Conservation (phyloP, 805 yeast species). For the Wickerhamomyces kurtzmanii region DNA sequence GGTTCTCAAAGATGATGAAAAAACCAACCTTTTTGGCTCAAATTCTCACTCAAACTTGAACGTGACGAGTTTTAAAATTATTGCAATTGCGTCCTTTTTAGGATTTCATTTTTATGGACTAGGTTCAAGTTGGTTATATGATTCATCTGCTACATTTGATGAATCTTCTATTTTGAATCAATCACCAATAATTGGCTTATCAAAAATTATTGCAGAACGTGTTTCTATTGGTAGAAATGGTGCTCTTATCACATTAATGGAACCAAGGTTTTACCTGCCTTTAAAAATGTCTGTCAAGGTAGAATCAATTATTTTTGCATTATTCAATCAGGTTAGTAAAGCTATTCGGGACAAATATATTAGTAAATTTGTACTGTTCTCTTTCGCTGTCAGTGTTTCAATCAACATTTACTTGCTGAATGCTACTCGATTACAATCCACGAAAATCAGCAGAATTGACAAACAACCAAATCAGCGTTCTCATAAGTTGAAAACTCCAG, state of each 20-base stretch:
- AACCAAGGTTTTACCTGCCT: slow-evolving; percentile 50
- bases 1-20: slow-evolving; percentile 33
- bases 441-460: slow-evolving; percentile 16
- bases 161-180: slow-evolving; percentile 13
- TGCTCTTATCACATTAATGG: slow-evolving; percentile 46
- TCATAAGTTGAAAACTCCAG: slow-evolving; percentile 26
- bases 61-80: slow-evolving; percentile 49
- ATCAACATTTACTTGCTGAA: slow-evolving; percentile 80
- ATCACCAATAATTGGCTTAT: slow-evolving; percentile 8
- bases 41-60: slow-evolving; percentile 27
- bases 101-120: slow-evolving; percentile 59
- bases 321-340: slow-evolving; percentile 45
- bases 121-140: slow-evolving; percentile 63
- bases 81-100: slow-evolving; percentile 46
- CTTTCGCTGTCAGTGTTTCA: slow-evolving; percentile 64
- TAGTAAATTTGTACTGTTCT: slow-evolving; percentile 66
- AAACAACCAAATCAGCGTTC: slow-evolving; percentile 21
- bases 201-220: slow-evolving; percentile 5
- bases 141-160: slow-evolving; percentile 24
- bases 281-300: slow-evolving; percentile 41
- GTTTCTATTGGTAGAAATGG: slow-evolving; percentile 33
- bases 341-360: slow-evolving; percentile 76
- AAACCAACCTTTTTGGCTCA: slow-evolving; percentile 13
- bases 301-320: slow-evolving; percentile 48
- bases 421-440: slow-evolving; percentile 64